Evolutionary conservation across 192 early-diverging fungal species (phyloP).

Genomic region (Lunasporangiospora selenospora): DNA sequence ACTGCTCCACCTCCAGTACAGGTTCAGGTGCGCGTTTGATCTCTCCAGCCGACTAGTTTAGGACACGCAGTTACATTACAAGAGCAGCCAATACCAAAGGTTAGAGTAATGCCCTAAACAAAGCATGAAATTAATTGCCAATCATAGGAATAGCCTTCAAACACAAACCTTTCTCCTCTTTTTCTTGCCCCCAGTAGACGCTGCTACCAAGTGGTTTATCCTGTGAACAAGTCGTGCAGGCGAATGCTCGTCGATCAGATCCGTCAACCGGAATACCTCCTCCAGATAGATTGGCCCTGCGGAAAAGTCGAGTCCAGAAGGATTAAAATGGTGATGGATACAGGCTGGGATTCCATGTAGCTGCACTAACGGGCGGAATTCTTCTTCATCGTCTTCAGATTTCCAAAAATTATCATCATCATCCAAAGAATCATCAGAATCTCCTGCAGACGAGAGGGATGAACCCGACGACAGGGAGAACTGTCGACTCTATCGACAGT

Average conservation of each 20-base stretch:
- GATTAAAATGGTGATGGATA: conserved; percentile 47
- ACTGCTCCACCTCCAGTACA: too few species aligned
- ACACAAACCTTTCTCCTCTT: conserved; percentile 45
- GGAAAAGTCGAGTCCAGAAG: conserved; percentile 42
- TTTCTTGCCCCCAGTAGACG: conserved; percentile 37
- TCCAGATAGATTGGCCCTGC: conserved; percentile 43
- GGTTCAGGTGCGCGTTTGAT: too few species aligned
- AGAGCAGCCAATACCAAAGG: too few species aligned
- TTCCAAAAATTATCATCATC: conserved; percentile 37
- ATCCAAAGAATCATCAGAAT: conserved; percentile 38
- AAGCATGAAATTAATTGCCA: too few species aligned
- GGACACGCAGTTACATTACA: too few species aligned
- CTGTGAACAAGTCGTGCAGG: conserved; percentile 33
- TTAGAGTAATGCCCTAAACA: too few species aligned
- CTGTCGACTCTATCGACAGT: conserved; percentile 26
- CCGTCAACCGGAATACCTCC: conserved; percentile 38
- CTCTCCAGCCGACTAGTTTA: too few species aligned
- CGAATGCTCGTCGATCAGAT: conserved; percentile 37
- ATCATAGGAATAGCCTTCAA: too few species aligned
- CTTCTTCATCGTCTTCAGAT: conserved; percentile 39
- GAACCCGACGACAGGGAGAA: conserved; percentile 47
- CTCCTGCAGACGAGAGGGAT: conserved; percentile 40
- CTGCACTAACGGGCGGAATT: conserved; percentile 24
- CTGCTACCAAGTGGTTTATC: conserved; percentile 17
- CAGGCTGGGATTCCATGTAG: conserved; percentile 45